These are phyloP conservation scores for Hexamita inflata DNA, from an alignment of 208 protist genomes.

Conservation along the genomic window DNA sequence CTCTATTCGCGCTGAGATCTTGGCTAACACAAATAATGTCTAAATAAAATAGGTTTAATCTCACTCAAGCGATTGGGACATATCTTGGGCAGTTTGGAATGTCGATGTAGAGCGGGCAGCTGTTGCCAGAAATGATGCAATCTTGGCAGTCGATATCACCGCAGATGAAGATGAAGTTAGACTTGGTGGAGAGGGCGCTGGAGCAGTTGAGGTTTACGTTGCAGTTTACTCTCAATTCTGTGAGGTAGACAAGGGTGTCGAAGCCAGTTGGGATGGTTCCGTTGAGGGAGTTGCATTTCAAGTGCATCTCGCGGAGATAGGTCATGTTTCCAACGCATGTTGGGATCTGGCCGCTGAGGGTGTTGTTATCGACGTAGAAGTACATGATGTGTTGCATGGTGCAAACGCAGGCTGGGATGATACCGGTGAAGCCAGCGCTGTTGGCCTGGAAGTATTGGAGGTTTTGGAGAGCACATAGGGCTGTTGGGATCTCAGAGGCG, in stretches of 20 bases:
- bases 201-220: conserved; percentile 11
- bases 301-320: conserved; percentile 6
- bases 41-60: too few species aligned
- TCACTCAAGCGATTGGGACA: too few species aligned
- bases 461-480: background rate
- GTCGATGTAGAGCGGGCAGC: too few species aligned
- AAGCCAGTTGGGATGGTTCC: conserved; percentile 10
- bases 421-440: background rate
- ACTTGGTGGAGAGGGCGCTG: background rate
- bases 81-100: too few species aligned
- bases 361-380: conserved; percentile 1
- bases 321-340: background rate
- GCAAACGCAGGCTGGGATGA: conserved; percentile 22
- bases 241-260: conserved; percentile 2
- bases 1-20: too few species aligned
- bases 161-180: conserved; percentile 5
- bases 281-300: conserved; percentile 15
- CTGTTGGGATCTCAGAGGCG: background rate
- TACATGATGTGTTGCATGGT: background rate
- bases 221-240: conserved; percentile 2
- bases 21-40: too few species aligned
- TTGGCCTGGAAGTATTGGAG: conserved; percentile 19
- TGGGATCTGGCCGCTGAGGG: conserved; percentile 19
- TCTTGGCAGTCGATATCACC: background rate
- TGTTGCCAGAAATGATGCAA: too few species aligned